Conservation (phyloP, 805 yeast species). For the Lachancea fermentati region DNA sequence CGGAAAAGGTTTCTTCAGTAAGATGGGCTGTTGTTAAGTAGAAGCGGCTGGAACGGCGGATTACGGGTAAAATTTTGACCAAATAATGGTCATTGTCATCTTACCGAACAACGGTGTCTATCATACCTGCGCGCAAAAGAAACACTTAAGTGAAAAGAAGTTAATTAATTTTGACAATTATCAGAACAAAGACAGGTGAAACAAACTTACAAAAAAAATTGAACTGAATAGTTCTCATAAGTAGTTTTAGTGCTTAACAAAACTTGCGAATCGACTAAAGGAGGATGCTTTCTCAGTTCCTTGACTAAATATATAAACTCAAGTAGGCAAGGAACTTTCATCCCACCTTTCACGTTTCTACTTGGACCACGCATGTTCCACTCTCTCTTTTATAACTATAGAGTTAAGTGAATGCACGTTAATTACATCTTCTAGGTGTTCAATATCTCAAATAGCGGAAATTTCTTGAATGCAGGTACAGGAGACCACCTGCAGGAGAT, state of each 20-base stretch:
- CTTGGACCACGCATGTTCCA: too few relatives aligned
- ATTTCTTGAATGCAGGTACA: too few relatives aligned
- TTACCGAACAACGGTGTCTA: not conserved
- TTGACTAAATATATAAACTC: not conserved
- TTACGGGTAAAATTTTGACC: not conserved
- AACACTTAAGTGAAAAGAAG: not conserved
- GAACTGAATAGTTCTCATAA: not conserved
- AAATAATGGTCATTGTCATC: not conserved
- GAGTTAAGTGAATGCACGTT: too few relatives aligned
- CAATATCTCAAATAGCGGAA: too few relatives aligned
- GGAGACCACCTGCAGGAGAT: too few relatives aligned
- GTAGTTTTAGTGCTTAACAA: not conserved
- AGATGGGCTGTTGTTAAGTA: slow-evolving; percentile 33
- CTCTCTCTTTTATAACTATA: too few relatives aligned
- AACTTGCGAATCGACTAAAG: not conserved
- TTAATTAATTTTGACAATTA: not conserved
- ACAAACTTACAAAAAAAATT: not conserved
- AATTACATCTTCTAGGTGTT: too few relatives aligned
- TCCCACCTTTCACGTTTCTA: not conserved
- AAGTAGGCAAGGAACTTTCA: not conserved
- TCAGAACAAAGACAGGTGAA: not conserved
- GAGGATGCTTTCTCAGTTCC: not conserved
- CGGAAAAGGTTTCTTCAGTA: slow-evolving; percentile 31
- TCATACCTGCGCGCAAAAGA: not conserved
- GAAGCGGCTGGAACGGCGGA: not conserved